Evolutionary conservation across 805 yeast genomes (phyloP).

Genomic region (Groenewaldozyma salmanticensis): DNA sequence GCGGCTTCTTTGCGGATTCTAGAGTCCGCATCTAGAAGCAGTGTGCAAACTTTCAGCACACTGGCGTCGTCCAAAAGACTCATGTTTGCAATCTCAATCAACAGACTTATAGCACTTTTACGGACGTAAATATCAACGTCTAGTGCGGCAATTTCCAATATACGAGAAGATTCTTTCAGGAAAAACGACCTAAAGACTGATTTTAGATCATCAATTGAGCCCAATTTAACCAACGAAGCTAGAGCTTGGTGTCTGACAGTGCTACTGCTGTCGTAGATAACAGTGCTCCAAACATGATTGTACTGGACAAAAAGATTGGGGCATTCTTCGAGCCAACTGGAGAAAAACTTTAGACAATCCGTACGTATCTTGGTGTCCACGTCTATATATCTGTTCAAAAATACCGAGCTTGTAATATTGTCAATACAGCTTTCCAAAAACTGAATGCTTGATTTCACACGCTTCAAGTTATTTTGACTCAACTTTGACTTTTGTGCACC

Average conservation of each 20-base stretch:
- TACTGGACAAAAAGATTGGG: slow-evolving; percentile 68
- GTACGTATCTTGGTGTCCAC: slow-evolving; percentile 61
- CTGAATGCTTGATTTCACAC: background rate
- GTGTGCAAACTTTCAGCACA: slow-evolving; percentile 33
- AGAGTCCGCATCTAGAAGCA: slow-evolving; percentile 30
- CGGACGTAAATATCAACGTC: slow-evolving; percentile 52
- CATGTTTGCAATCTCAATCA: slow-evolving; percentile 44
- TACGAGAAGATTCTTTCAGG: slow-evolving; percentile 56
- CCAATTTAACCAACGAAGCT: slow-evolving; percentile 42
- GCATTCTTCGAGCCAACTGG: slow-evolving; percentile 59
- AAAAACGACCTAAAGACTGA: slow-evolving; percentile 70
- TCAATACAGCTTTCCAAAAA: slow-evolving; percentile 37
- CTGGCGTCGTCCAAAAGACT: slow-evolving; percentile 55
- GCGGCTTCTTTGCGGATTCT: slow-evolving; percentile 39
- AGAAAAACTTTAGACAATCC: slow-evolving; percentile 54
- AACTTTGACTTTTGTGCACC: slow-evolving; percentile 6
- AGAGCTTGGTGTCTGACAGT: slow-evolving; percentile 58
- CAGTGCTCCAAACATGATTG: slow-evolving; percentile 71
- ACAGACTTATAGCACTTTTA: slow-evolving; percentile 38
- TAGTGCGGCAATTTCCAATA: slow-evolving; percentile 50
- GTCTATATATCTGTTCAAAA: slow-evolving; percentile 73
- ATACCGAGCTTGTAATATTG: slow-evolving; percentile 58
- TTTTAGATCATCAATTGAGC: slow-evolving; percentile 36
- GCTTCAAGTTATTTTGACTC: slow-evolving; percentile 2
- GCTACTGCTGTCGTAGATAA: slow-evolving; percentile 59